phyloP scores from a whole-genome alignment of 2,329 filamentous ascomycete species.

The Monosporascus sp. region DNA sequence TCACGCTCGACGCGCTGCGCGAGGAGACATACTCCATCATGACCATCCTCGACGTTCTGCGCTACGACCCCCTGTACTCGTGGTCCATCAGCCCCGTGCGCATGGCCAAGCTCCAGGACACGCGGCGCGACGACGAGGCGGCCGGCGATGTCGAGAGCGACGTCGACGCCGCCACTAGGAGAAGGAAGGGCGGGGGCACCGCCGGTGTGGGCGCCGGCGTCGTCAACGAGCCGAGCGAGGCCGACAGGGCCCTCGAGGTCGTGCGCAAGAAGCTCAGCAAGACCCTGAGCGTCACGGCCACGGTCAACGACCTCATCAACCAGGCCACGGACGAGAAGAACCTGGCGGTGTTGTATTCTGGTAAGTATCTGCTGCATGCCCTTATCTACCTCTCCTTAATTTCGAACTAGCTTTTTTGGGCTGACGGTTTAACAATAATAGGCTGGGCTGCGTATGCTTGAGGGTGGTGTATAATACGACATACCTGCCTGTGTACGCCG shows the following conservation, averaged over 20 bases:
- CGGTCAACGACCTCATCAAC: constrained; percentile 95
- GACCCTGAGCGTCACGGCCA: constrained; percentile 87
- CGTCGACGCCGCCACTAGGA: constrained; percentile 35
- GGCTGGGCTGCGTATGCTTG: constrained; percentile 40
- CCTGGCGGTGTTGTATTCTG: constrained; percentile 81
- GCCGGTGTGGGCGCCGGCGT: constrained; percentile 22
- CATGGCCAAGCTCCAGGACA: constrained; percentile 59
- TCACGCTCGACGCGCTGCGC: constrained; percentile 89
- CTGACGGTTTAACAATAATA: constrained; percentile 15
- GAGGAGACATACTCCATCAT: constrained; percentile 96
- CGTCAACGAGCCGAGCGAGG: constrained; percentile 63
- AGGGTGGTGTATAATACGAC: constrained; percentile 10
- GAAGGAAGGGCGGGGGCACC: constrained; percentile 7
- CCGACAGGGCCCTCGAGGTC: constrained; percentile 83
- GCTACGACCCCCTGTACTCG: constrained; percentile 95
- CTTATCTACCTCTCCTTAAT: not conserved
- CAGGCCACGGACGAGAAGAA: constrained; percentile 92
- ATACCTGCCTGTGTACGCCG: not conserved
- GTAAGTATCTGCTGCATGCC: constrained; percentile 37
- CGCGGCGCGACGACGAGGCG: constrained; percentile 41
- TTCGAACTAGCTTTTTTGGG: not conserved
- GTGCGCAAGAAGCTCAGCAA: constrained; percentile 96
- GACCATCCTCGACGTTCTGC: constrained; percentile 94
- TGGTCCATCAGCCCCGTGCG: constrained; percentile 81
- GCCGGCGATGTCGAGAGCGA: constrained; percentile 33